Conservation (phyloP, 495 filamentous ascomycete genomes). For the Podospora tetraspora region DNA sequence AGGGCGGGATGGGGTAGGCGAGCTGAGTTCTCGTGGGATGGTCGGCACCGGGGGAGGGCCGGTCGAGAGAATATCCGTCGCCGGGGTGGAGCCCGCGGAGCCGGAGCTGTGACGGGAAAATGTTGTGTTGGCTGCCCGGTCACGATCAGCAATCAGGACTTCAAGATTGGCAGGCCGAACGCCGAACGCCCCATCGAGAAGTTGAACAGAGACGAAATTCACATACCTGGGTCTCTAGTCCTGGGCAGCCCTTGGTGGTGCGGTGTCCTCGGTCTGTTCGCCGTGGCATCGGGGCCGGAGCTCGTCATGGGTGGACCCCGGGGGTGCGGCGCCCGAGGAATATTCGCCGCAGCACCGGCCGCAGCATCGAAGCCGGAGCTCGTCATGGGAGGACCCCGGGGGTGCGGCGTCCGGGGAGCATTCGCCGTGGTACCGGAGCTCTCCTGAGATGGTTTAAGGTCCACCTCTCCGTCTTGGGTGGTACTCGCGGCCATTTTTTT, state of each 20-base stretch:
- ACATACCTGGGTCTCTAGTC: neutral
- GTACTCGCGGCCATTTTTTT: neutral
- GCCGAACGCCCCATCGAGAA: too few species aligned
- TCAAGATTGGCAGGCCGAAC: neutral
- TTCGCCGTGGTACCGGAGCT: neutral
- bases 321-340: too few species aligned
- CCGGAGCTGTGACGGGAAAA: neutral
- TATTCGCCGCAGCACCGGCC: too few species aligned
- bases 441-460: neutral
- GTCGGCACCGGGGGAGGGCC: neutral
- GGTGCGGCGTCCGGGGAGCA: too few species aligned
- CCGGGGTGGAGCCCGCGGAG: neutral
- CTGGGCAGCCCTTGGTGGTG: too few species aligned
- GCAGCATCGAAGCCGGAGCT: too few species aligned
- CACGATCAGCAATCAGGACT: neutral
- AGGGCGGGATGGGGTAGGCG: too few species aligned
- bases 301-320: too few species aligned
- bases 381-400: too few species aligned
- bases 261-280: too few species aligned
- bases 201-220: neutral
- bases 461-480: neutral
- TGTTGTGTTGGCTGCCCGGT: neutral
- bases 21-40: too few species aligned
- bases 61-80: neutral
- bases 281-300: too few species aligned